phyloP scores from a whole-genome alignment of 2,329 filamentous ascomycete genomes.

The Colletotrichum siamense region DNA sequence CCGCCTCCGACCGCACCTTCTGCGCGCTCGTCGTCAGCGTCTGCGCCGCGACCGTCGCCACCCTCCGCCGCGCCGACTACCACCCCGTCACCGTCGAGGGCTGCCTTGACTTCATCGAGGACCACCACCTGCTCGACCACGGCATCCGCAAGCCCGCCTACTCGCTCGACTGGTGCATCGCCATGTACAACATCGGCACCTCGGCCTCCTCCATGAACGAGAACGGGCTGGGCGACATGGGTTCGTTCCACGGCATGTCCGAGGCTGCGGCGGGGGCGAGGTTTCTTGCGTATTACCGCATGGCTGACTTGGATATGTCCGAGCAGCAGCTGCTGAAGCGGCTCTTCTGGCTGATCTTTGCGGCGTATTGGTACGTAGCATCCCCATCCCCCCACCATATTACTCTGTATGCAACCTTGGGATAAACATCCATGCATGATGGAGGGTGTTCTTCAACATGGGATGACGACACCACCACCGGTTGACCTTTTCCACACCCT shows the following conservation, averaged over 20 bases:
- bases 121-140: slow-evolving; percentile 28
- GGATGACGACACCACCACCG: background rate
- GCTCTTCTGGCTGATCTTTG: slow-evolving; percentile 39
- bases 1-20: slow-evolving; percentile 31
- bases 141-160: slow-evolving; percentile 23
- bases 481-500: background rate
- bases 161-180: slow-evolving; percentile 38
- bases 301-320: slow-evolving; percentile 26
- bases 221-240: slow-evolving; percentile 16
- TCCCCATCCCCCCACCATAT: background rate
- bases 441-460: background rate
- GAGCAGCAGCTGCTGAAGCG: slow-evolving; percentile 37
- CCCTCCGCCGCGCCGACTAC: slow-evolving; percentile 32
- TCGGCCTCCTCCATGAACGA: slow-evolving; percentile 25
- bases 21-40: slow-evolving; percentile 38
- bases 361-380: slow-evolving; percentile 10
- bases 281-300: slow-evolving; percentile 33
- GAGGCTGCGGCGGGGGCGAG: slow-evolving; percentile 33
- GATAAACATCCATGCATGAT: background rate
- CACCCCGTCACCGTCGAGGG: slow-evolving; percentile 29
- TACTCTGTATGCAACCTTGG: background rate
- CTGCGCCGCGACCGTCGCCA: slow-evolving; percentile 38
- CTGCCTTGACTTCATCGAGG: slow-evolving; percentile 34
- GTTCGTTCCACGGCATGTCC: slow-evolving; percentile 24
- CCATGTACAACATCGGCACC: slow-evolving; percentile 38